phyloP scores from a whole-genome alignment of 1,284 basidiomycete species.

The Microbotryomycetes sp. region DNA sequence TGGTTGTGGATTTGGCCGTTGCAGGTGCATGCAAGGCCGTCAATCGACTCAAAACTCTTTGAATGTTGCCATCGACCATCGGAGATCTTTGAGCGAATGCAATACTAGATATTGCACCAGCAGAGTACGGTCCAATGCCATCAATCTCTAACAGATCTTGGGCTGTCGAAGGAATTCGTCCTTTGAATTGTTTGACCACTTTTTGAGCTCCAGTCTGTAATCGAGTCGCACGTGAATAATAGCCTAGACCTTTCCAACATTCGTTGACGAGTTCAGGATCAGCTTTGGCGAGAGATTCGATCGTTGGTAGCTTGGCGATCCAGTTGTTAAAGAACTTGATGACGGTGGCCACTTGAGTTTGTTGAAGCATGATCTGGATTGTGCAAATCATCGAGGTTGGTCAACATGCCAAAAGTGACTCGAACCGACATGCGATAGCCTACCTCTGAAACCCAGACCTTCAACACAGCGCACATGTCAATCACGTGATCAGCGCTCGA shows the following conservation, averaged over 20 bases:
- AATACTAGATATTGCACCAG: slow-evolving; percentile 82
- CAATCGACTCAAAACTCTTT: slow-evolving; percentile 43
- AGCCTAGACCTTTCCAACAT: slow-evolving; percentile 79
- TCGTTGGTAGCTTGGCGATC: slow-evolving; percentile 60
- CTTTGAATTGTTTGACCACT: slow-evolving; percentile 59
- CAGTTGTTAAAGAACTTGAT: slow-evolving; percentile 80
- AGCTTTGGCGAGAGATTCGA: slow-evolving; percentile 67
- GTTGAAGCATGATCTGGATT: slow-evolving; percentile 94
- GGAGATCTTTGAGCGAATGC: slow-evolving; percentile 77
- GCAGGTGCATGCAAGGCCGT: slow-evolving; percentile 74
- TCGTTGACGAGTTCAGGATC: slow-evolving; percentile 71
- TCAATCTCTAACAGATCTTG: slow-evolving; percentile 60
- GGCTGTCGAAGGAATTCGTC: slow-evolving; percentile 70
- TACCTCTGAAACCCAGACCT: slow-evolving; percentile 26
- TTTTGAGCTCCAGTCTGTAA: slow-evolving; percentile 72
- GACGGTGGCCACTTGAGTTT: slow-evolving; percentile 75
- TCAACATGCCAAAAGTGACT: slow-evolving; percentile 7
- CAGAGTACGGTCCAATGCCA: slow-evolving; percentile 41
- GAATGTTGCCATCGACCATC: slow-evolving; percentile 87
- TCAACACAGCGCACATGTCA: too few relatives aligned
- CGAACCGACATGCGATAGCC: neutral
- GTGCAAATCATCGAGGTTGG: slow-evolving; percentile 69
- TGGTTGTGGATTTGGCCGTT: slow-evolving; percentile 66
- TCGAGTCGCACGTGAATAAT: slow-evolving; percentile 79
- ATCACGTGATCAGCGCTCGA: neutral